A percentile compares a stretch with the other conserved stretches of the same genome.
These are phyloP conservation scores for Diutina sp. DNA, from an alignment of 1,139 yeast genomes.

Conservation along the genomic window DNA sequence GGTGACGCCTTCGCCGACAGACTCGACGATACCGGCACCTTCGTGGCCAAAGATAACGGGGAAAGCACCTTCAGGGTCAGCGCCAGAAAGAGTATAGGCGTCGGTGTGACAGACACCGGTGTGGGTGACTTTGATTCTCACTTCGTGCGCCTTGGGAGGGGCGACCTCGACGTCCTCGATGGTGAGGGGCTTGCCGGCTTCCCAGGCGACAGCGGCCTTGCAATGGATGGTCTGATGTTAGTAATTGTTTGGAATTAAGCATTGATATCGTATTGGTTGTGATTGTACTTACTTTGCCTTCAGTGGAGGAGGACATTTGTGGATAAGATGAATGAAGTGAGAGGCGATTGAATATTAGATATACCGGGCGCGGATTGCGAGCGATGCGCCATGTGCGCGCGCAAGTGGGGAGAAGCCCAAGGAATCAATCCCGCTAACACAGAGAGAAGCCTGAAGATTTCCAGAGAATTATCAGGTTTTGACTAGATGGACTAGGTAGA, in stretches of 20 bases:
- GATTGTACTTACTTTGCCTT: constrained; percentile 1
- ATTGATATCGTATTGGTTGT: too few species aligned
- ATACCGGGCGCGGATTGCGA: too few species aligned
- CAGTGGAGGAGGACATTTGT: not conserved
- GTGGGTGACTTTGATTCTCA: constrained; percentile 73
- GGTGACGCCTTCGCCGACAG: constrained; percentile 87
- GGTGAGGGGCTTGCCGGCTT: constrained; percentile 72
- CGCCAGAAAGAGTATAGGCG: constrained; percentile 89
- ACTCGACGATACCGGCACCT: constrained; percentile 93
- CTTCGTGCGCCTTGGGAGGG: constrained; percentile 96
- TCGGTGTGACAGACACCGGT: constrained; percentile 99
- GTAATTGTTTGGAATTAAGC: too few species aligned
- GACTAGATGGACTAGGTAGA: too few species aligned
- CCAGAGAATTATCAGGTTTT: too few species aligned
- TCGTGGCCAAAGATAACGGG: constrained; percentile 91
- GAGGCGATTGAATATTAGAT: too few species aligned
- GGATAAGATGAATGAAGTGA: too few species aligned
- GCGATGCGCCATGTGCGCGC: too few species aligned
- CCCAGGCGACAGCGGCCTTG: constrained; percentile 97
- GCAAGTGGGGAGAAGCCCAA: too few species aligned
- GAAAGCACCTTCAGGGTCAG: constrained; percentile 94
- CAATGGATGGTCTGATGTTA: constrained; percentile 56
- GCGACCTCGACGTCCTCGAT: constrained; percentile 83
- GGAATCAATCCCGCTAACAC: too few species aligned
- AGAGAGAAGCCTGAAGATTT: too few species aligned